Base-by-base conservation (phyloP, 768 basidiomycete species). In the Candolleomyces eurysporus region DNA sequence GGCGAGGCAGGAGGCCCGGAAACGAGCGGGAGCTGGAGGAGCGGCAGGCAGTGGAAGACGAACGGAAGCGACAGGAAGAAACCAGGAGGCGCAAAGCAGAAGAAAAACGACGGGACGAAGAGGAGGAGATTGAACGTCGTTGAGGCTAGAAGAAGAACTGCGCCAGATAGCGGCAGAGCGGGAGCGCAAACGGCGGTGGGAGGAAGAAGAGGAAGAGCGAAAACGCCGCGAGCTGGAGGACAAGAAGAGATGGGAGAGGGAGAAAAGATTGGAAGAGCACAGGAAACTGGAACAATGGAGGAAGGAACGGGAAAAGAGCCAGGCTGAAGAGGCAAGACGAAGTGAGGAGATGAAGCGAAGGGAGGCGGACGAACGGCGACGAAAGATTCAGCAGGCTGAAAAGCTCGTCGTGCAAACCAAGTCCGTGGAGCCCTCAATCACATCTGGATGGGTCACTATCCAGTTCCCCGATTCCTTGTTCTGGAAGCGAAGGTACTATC, bases 401-500 rank as follows among this genome's bases (percentile, higher is more conserved):
- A 74, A 78, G 48, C 43, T 40, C 45, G 78, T 77, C 56, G 73
- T 79, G 40, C 78, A 75, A 57, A 67, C 66, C 6, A 72, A 70
- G 57, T 72, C 75, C 16, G 73, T 71, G 58, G 73, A 75, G 16
- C 74, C 75, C 40, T 64, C 71, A 3, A 63, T 80, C 16, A 65
- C 79, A 57, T 75, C 76, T 11, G 88, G 87, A 0, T 88, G 86
- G 85, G 80, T 87, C 3, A 86, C 86, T 1, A 74, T 88, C 55
- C 87, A 88, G 67, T 79, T 80, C 3, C 74, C 75, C 31, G 82
- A 84, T 14, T 77, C 76, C 3, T 70, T 85, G 58, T 73, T 78
- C 0, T 90, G 88, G 88, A 85, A 84, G 65, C 77, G 88, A 61
- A 76, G 87, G n/a, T 89, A 82, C 65, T 88, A 81, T 71, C 82